Evolutionary conservation across 1,139 yeast species (phyloP).

Genomic region (Sugiyamaella japonica): DNA sequence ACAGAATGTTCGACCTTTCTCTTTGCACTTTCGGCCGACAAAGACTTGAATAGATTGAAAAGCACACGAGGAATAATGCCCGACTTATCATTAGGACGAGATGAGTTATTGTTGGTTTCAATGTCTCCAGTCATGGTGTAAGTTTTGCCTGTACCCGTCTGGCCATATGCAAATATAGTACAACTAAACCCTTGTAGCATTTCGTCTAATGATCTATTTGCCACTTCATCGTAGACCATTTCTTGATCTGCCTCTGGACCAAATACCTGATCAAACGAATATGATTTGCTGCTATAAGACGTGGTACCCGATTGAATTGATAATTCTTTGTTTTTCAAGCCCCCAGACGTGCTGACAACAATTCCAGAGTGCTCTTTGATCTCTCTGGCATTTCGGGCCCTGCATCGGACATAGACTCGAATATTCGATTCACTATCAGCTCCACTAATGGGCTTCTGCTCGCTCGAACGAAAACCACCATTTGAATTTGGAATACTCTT

Average conservation of each 20-base stretch:
- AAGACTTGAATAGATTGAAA: constrained; percentile 25
- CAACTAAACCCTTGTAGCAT: constrained; percentile 48
- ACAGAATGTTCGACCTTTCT: constrained; percentile 57
- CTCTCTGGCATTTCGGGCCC: constrained; percentile 68
- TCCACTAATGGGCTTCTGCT: not conserved
- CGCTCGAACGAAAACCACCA: not conserved
- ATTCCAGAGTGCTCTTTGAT: constrained; percentile 63
- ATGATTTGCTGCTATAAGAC: constrained; percentile 46
- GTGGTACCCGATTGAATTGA: constrained; percentile 37
- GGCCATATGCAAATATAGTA: constrained; percentile 84
- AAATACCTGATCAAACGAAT: constrained; percentile 64
- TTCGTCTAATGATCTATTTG: constrained; percentile 44
- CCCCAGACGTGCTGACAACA: constrained; percentile 46
- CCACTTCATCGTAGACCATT: constrained; percentile 56
- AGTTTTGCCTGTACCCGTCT: constrained; percentile 88
- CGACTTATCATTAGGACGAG: constrained; percentile 47
- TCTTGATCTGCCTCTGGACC: constrained; percentile 71
- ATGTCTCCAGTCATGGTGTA: constrained; percentile 81
- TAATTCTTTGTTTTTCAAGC: constrained; percentile 32
- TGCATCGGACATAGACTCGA: constrained; percentile 75
- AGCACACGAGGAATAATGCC: constrained; percentile 73
- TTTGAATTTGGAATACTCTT: constrained; percentile 9
- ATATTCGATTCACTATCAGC: constrained; percentile 49
- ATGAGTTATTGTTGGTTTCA: constrained; percentile 43
- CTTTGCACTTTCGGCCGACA: constrained; percentile 36